Base-by-base conservation (phyloP, 306 rosid genomes). In the Cicer bijugum region DNA sequence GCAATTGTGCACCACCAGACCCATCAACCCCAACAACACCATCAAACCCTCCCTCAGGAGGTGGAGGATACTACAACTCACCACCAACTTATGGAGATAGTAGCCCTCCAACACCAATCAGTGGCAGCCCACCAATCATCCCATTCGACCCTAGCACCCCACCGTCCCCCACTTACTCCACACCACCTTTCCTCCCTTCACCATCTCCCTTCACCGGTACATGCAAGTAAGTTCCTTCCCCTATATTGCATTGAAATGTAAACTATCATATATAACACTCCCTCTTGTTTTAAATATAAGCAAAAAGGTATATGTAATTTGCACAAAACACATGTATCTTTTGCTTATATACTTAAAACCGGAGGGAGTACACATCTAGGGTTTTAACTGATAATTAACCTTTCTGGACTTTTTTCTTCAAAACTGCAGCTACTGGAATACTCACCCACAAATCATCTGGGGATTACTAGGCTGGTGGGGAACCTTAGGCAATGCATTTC, bases 381-480 rank as follows among this genome's bases (percentile, higher is more conserved):
- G 23, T 60, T 12, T 19, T 51, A 5, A 62, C 23, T 44, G 15
- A 37, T 51, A 5, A 62, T 59, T 75, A 69, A 75, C 73, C 44
- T 11, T 47, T 40, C 35, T 40, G 39, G 7, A 37, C 8, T 46
- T 71, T 66, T 67, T 67, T 47, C 56, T 33, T 46, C 48, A 69
- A 44, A 69, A 78, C 55, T 80, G 82, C 85, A 94, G 99, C 78
- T 94, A 87, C 85, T 94, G 99, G 99, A 89, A 70, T 57, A 82
- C 76, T 78, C 93, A 94, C 83, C 99, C 99, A 44, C 87, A 88
- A 81, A 8, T 90, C 69, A 84, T 94, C 40, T 94, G 93, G 97
- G 99, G 97, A 28, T 50, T 94, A 80, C 63, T 94, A 12, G 99
- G 99, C 17, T 94, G 96, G 96, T 94, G 95, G 96, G 97, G 95